Evolutionary conservation across 805 yeast genomes (phyloP).

Genomic region (Metschnikowia gruessii): DNA sequence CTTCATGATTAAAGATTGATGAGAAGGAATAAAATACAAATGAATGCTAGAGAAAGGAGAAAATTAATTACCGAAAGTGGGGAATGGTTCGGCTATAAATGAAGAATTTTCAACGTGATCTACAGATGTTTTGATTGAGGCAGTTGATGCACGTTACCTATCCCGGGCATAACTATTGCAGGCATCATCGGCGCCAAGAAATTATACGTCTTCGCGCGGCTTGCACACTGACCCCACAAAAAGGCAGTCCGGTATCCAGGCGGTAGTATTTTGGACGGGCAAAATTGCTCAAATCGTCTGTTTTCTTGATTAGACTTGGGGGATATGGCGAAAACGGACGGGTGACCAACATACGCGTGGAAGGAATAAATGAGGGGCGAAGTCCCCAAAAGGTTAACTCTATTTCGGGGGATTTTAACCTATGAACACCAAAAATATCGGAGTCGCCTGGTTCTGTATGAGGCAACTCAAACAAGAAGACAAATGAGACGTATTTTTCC

Average conservation of each 20-base stretch:
- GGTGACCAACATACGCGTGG: too few species aligned
- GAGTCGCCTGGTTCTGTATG: neutral
- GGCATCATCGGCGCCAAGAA: slow-evolving; percentile 11
- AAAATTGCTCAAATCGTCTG: neutral
- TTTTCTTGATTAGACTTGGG: neutral
- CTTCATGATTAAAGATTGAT: slow-evolving; percentile 7
- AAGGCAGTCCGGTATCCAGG: neutral
- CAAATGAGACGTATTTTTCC: neutral
- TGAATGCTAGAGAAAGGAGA: neutral
- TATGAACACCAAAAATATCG: too few species aligned
- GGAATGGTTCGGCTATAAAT: too few species aligned
- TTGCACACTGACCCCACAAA: slow-evolving; percentile 10
- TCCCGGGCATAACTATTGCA: slow-evolving; percentile 6
- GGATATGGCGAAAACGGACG: too few species aligned
- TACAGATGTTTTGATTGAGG: too few species aligned
- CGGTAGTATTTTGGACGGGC: neutral
- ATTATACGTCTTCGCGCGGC: slow-evolving; percentile 6
- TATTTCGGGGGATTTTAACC: too few species aligned
- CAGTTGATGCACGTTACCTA: neutral
- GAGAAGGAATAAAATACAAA: neutral
- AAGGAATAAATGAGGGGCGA: too few species aligned
- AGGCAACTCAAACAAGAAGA: neutral
- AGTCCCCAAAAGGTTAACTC: too few species aligned
- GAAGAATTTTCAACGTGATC: too few species aligned
- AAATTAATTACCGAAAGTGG: too few species aligned